Evolutionary conservation across 257 asterid species (phyloP).

Genomic region (Rhazya stricta): DNA sequence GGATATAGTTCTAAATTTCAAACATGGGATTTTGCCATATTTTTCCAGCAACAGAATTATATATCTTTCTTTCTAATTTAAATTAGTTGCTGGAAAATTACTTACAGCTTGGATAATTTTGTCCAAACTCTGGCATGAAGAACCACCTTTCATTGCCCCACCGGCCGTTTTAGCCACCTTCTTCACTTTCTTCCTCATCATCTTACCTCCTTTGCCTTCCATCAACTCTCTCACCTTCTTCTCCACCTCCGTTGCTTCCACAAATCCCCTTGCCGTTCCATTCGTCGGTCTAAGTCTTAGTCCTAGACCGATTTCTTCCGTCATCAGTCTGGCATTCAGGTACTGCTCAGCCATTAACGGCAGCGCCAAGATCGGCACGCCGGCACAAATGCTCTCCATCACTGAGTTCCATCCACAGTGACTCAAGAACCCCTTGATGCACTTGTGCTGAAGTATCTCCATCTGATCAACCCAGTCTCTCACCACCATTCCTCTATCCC

Average conservation of each 20-base stretch:
- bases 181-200: constrained; percentile 40
- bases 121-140: constrained; percentile 39
- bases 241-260: constrained; percentile 51
- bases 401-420: constrained; percentile 91
- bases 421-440: constrained; percentile 50
- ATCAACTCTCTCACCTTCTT: constrained; percentile 44
- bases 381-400: constrained; percentile 46
- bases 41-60: too few relatives aligned
- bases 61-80: not conserved
- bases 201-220: constrained; percentile 34
- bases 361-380: constrained; percentile 55
- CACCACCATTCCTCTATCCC: constrained; percentile 40
- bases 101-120: constrained; percentile 30
- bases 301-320: constrained; percentile 48
- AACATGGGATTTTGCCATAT: too few relatives aligned
- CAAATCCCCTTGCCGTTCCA: constrained; percentile 48
- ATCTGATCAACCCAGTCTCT: constrained; percentile 64
- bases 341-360: constrained; percentile 82
- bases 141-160: constrained; percentile 41
- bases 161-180: constrained; percentile 29
- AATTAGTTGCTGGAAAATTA: not conserved
- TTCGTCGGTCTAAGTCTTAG: constrained; percentile 36
- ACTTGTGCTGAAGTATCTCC: constrained; percentile 37
- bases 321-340: constrained; percentile 50
- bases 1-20: too few relatives aligned